These are phyloP conservation scores for Scytalidium sp. DNA, from an alignment of 2,329 filamentous ascomycete genomes.

Conservation along the genomic window DNA sequence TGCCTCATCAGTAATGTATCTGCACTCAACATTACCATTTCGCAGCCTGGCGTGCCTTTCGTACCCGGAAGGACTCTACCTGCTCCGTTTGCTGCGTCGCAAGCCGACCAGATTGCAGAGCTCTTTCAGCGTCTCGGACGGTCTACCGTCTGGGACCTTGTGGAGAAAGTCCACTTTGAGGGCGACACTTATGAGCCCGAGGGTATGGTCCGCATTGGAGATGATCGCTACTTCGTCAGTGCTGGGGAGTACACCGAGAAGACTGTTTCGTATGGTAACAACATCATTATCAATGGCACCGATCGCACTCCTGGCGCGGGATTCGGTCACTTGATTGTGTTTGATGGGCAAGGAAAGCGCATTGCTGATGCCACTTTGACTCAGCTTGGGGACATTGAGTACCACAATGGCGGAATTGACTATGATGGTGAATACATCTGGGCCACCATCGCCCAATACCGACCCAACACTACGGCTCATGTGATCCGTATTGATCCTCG, in stretches of 20 bases:
- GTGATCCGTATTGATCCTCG: slow-evolving; percentile 36
- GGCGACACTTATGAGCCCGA: slow-evolving; percentile 47
- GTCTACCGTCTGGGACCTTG: slow-evolving; percentile 38
- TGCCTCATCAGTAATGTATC: neutral
- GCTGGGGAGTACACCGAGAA: slow-evolving; percentile 40
- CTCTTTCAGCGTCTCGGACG: slow-evolving; percentile 34
- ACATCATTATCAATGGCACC: slow-evolving; percentile 60
- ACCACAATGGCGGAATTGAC: slow-evolving; percentile 47
- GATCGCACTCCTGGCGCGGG: slow-evolving; percentile 45
- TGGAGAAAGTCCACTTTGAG: slow-evolving; percentile 39
- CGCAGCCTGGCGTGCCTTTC: slow-evolving; percentile 26
- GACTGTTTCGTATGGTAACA: slow-evolving; percentile 39
- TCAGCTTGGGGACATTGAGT: slow-evolving; percentile 33
- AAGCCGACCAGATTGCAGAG: slow-evolving; percentile 34
- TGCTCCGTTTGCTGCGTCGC: slow-evolving; percentile 29
- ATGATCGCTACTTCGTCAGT: slow-evolving; percentile 42
- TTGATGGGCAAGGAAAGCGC: slow-evolving; percentile 36
- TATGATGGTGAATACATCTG: slow-evolving; percentile 45
- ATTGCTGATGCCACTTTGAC: slow-evolving; percentile 44
- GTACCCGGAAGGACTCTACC: slow-evolving; percentile 31
- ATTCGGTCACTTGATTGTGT: slow-evolving; percentile 43
- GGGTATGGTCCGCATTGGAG: slow-evolving; percentile 40
- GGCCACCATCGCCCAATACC: slow-evolving; percentile 44
- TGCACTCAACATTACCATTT: slow-evolving; percentile 32
- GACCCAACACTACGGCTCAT: slow-evolving; percentile 43